A percentile compares a stretch with the other conserved stretches of the same genome.
These are phyloP conservation scores for Phytophthora rubi DNA, from an alignment of 352 stramenopile genomes.

Conservation along the genomic window DNA sequence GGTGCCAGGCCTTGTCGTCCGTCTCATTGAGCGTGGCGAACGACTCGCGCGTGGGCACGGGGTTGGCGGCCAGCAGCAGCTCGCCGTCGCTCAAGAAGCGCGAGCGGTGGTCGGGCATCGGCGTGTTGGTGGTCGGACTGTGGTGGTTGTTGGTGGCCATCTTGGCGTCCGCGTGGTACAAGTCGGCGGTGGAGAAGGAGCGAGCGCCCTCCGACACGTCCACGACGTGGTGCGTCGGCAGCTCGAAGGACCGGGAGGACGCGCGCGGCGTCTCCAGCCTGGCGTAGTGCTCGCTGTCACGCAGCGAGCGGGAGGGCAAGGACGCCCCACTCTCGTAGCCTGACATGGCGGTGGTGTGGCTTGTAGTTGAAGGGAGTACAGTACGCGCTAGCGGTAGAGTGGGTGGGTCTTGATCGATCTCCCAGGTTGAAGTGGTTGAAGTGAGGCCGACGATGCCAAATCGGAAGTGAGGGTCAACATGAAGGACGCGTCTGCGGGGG, in stretches of 20 bases:
- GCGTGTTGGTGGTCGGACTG: conserved; percentile 20
- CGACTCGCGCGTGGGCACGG: conserved; percentile 50
- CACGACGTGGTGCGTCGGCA: conserved; percentile 29
- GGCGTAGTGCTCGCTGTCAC: conserved; percentile 30
- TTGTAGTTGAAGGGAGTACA: background rate
- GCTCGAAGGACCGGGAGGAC: conserved; percentile 24
- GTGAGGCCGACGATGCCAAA: conserved; percentile 34
- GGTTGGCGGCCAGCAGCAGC: conserved; percentile 58
- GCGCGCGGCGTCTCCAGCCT: conserved; percentile 35
- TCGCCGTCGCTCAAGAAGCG: conserved; percentile 74
- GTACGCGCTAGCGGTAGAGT: background rate
- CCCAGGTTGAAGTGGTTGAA: conserved; percentile 1
- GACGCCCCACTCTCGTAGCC: conserved; percentile 43
- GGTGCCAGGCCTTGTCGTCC: conserved; percentile 63
- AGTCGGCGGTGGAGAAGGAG: conserved; percentile 39
- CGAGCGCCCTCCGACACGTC: conserved; percentile 31
- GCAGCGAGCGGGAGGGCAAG: conserved; percentile 39
- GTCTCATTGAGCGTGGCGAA: conserved; percentile 62
- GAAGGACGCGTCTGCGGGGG: background rate
- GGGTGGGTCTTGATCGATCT: background rate
- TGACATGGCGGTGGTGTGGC: conserved; percentile 27
- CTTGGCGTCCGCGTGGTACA: conserved; percentile 35
- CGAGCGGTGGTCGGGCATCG: conserved; percentile 47
- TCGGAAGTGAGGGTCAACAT: conserved; percentile 35
- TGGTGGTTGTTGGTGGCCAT: conserved; percentile 34